These are phyloP conservation scores for Hypoxylon crocopeplum DNA, from an alignment of 495 filamentous ascomycete species.

Conservation along the genomic window DNA sequence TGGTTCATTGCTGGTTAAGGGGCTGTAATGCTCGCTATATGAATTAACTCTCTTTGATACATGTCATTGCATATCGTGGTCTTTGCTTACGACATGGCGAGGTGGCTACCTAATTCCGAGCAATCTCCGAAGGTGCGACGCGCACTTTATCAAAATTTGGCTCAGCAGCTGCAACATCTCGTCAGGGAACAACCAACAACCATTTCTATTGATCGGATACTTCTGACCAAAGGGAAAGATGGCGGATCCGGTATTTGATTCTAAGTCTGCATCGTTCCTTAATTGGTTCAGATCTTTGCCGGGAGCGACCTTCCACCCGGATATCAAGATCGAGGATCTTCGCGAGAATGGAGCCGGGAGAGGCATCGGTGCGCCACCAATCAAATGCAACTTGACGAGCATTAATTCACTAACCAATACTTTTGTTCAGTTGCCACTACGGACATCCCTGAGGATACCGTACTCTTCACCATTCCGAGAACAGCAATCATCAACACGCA, in stretches of 20 bases:
- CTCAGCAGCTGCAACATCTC: slow-evolving; percentile 7
- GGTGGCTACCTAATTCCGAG: slow-evolving; percentile 14
- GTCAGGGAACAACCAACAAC: not conserved
- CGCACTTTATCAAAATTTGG: slow-evolving; percentile 4
- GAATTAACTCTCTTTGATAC: not conserved
- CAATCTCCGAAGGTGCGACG: slow-evolving; percentile 13
- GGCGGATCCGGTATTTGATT: slow-evolving; percentile 41
- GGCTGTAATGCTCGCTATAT: not conserved
- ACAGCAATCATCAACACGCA: slow-evolving; percentile 49
- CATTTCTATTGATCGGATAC: not conserved
- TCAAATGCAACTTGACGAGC: not conserved
- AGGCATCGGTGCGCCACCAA: slow-evolving; percentile 49
- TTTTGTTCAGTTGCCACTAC: slow-evolving; percentile 47
- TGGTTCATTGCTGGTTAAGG: not conserved
- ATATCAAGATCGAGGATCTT: slow-evolving; percentile 54
- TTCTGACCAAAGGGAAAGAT: slow-evolving; percentile 21
- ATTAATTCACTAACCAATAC: slow-evolving; percentile 14
- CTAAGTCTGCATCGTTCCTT: slow-evolving; percentile 46
- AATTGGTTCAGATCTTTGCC: slow-evolving; percentile 53
- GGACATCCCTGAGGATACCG: slow-evolving; percentile 52
- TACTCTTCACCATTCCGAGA: slow-evolving; percentile 57
- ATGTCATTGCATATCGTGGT: not conserved
- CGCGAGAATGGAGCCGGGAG: slow-evolving; percentile 47
- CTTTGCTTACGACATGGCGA: not conserved
- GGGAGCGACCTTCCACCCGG: slow-evolving; percentile 53